Evolutionary conservation across 371 early-diverging fungal genomes (phyloP).

Genomic region (Syncephalis fuscata): DNA sequence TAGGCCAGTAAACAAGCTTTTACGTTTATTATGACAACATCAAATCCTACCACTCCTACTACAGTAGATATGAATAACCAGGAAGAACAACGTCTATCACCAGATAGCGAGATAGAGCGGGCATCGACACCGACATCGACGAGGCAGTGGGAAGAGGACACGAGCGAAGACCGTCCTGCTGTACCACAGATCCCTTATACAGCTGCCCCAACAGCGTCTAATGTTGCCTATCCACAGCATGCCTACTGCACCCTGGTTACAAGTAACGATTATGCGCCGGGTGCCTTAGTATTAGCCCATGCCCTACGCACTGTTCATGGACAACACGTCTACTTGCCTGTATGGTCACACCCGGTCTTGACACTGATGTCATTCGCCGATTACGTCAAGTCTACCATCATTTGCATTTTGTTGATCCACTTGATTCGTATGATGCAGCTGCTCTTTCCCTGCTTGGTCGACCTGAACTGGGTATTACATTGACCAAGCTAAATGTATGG

Average conservation of each 20-base stretch:
- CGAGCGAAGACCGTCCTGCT: no score
- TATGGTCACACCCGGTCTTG: constrained; percentile 45
- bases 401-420: constrained; percentile 40
- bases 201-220: no score
- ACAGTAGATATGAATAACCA: no score
- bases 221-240: constrained; percentile 7
- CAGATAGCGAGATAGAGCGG: no score
- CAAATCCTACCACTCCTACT: no score
- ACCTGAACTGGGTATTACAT: constrained; percentile 73
- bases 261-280: constrained; percentile 62
- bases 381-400: constrained; percentile 39
- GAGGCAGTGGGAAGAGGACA: no score
- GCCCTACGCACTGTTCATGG: constrained; percentile 41
- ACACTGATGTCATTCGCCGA: constrained; percentile 15
- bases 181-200: no score
- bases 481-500: constrained; percentile 83
- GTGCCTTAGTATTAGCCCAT: constrained; percentile 66
- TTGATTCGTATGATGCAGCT: constrained; percentile 24
- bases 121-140: no score
- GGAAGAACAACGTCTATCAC: no score
- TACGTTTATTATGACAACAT: no score
- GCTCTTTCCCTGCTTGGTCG: constrained; percentile 66
- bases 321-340: constrained; percentile 47
- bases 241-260: constrained; percentile 63
- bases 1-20: no score